A percentile compares a stretch with the other conserved stretches of the same genome.
These are phyloP conservation scores for Dalechampia spathulata DNA, from an alignment of 441 rosid genomes.

Conservation along the genomic window DNA sequence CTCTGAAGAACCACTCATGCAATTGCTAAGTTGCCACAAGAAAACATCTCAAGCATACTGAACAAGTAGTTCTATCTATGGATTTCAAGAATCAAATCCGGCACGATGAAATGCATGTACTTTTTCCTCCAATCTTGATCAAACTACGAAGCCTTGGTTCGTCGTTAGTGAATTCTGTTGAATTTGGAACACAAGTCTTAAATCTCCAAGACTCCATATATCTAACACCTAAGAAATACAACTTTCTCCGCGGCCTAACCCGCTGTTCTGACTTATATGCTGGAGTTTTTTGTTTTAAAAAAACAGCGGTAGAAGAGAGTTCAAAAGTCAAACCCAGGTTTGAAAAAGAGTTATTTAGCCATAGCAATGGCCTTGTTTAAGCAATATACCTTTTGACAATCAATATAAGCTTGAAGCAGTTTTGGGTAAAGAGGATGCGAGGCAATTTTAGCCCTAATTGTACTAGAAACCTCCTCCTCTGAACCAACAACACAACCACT, in stretches of 20 bases:
- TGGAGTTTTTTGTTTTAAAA: background rate
- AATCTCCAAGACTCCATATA: background rate
- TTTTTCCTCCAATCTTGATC: no score
- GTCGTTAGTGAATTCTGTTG: no score
- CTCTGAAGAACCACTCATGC: background rate
- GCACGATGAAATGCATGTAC: background rate
- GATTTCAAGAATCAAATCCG: constrained; percentile 4
- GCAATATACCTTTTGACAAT: constrained; percentile 49
- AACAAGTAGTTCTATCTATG: no score
- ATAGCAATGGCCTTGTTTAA: background rate
- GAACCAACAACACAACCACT: constrained; percentile 6
- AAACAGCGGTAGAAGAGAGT: background rate
- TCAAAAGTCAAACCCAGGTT: background rate
- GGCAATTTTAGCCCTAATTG: constrained; percentile 47
- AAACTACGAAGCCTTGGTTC: no score
- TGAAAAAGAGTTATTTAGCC: background rate
- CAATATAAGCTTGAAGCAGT: constrained; percentile 48
- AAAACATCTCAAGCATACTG: no score
- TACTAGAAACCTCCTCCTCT: constrained; percentile 28
- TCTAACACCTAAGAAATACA: background rate
- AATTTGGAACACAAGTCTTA: background rate
- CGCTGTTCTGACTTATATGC: background rate
- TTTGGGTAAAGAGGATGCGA: constrained; percentile 65
- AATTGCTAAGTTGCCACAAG: no score
- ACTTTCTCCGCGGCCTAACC: background rate